phyloP scores from a whole-genome alignment of 352 stramenopile genomes.

The Saprolegnia diclina region DNA sequence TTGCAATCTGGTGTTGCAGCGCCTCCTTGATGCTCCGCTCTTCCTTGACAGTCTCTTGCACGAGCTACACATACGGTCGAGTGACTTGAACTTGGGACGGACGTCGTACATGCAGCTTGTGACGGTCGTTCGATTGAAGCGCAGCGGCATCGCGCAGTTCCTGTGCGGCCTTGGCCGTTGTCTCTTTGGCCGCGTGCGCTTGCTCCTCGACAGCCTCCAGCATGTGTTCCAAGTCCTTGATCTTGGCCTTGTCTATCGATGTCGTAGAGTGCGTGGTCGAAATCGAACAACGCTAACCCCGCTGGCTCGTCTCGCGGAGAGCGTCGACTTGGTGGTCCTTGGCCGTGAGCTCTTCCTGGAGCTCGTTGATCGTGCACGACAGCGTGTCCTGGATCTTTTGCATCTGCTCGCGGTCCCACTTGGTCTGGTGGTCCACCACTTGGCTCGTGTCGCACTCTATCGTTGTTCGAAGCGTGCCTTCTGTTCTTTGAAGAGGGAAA shows the following conservation, averaged over 20 bases:
- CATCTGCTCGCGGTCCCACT: conserved; percentile 68
- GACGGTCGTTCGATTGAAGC: conserved; percentile 47
- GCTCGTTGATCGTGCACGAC: conserved; percentile 63
- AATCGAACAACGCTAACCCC: not conserved
- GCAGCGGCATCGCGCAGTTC: conserved; percentile 51
- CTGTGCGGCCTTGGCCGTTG: conserved; percentile 43
- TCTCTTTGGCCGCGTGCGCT: conserved; percentile 32
- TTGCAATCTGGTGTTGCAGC: conserved; percentile 58
- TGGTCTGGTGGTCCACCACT: conserved; percentile 26
- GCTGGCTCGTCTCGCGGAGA: not conserved
- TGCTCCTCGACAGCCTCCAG: conserved; percentile 40
- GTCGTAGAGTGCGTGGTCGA: conserved; percentile 27
- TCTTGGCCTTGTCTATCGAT: conserved; percentile 45
- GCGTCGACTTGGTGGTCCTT: conserved; percentile 45
- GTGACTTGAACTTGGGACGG: not conserved
- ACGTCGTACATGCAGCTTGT: conserved; percentile 36
- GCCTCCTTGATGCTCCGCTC: conserved; percentile 47
- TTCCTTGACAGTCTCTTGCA: conserved; percentile 40
- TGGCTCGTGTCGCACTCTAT: not conserved
- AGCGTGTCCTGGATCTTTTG: conserved; percentile 68
- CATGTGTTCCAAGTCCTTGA: conserved; percentile 54
- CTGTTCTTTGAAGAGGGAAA: conserved; percentile 20
- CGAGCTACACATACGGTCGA: not conserved
- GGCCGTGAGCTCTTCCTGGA: conserved; percentile 64
- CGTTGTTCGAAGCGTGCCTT: too few relatives aligned